A percentile compares a stretch with the other conserved stretches of the same genome.
phyloP scores from a whole-genome alignment of 345 rosid genomes.

The Salix udensis region DNA sequence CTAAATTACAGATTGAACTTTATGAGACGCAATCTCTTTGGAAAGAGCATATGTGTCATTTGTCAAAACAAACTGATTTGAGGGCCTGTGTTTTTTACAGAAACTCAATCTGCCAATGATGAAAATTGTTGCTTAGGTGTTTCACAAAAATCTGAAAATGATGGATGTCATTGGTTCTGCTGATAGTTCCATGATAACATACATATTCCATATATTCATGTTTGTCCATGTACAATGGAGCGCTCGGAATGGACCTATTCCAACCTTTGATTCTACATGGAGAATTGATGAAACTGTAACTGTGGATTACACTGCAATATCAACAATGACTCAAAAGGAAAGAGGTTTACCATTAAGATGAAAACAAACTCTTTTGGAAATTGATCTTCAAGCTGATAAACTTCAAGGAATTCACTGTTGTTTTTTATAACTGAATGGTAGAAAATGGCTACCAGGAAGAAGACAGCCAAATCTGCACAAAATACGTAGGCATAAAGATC shows the following conservation, averaged over 20 bases:
- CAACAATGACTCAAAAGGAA: neutral
- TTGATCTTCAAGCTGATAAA: conserved; percentile 52
- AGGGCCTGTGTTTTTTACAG: no score
- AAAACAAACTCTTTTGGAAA: conserved; percentile 45
- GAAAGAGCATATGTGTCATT: no score
- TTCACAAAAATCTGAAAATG: neutral
- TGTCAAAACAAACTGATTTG: no score
- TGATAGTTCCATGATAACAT: neutral
- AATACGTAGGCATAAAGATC: conserved; percentile 46
- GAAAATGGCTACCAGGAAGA: conserved; percentile 41
- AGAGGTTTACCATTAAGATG: conserved; percentile 35
- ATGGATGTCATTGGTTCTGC: conserved; percentile 1
- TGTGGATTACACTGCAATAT: neutral
- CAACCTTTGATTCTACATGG: neutral
- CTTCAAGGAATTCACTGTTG: conserved; percentile 47
- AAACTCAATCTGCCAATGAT: no score
- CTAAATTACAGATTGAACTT: no score
- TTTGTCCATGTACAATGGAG: neutral
- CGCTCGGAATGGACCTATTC: neutral
- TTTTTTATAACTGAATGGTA: conserved; percentile 41
- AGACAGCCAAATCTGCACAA: conserved; percentile 45
- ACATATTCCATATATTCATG: neutral
- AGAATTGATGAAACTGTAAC: neutral
- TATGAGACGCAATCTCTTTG: no score
- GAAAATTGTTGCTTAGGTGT: no score